phyloP scores from a whole-genome alignment of 495 filamentous ascomycete genomes.

The Staphylotrichum tortipilum region DNA sequence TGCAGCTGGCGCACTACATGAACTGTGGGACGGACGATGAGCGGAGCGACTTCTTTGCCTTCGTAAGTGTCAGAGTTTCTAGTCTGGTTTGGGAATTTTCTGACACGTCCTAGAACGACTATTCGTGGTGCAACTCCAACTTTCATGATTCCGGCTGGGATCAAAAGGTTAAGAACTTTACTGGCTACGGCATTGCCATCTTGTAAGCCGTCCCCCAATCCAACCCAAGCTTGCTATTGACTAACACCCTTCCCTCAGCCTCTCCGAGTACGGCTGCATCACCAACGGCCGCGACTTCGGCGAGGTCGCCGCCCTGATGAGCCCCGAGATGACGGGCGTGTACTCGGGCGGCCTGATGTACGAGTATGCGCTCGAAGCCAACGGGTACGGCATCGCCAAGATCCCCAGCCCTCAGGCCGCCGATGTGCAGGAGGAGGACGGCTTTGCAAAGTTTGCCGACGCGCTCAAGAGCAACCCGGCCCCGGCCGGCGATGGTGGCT shows the following conservation, averaged over 20 bases:
- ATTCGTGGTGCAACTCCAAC: constrained; percentile 90
- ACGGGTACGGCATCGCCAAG: constrained; percentile 68
- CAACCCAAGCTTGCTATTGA: too few relatives aligned
- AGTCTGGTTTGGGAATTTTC: not conserved
- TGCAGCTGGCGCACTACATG: constrained; percentile 87
- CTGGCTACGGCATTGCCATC: constrained; percentile 81
- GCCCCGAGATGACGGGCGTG: constrained; percentile 72
- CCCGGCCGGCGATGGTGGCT: constrained; percentile 69
- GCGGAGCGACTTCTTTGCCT: constrained; percentile 90
- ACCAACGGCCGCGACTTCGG: constrained; percentile 71
- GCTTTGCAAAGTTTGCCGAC: constrained; percentile 57
- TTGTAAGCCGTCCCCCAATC: constrained; percentile 49
- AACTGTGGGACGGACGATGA: constrained; percentile 85
- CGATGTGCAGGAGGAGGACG: constrained; percentile 40
- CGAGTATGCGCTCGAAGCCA: constrained; percentile 78
- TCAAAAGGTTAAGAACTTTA: constrained; percentile 85
- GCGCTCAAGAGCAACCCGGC: constrained; percentile 54
- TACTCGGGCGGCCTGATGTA: constrained; percentile 96
- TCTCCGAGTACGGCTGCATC: constrained; percentile 89
- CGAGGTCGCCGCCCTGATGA: constrained; percentile 76
- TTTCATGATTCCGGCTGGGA: constrained; percentile 76
- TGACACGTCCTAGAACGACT: constrained; percentile 59
- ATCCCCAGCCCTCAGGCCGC: constrained; percentile 40
- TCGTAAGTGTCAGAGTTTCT: constrained; percentile 35
- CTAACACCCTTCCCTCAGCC: constrained; percentile 23